Percentiles rank a stretch among this genome's conserved stretches.
These are phyloP conservation scores for Wickerhamomyces pijperi DNA, from an alignment of 805 yeast genomes.

Conservation along the genomic window DNA sequence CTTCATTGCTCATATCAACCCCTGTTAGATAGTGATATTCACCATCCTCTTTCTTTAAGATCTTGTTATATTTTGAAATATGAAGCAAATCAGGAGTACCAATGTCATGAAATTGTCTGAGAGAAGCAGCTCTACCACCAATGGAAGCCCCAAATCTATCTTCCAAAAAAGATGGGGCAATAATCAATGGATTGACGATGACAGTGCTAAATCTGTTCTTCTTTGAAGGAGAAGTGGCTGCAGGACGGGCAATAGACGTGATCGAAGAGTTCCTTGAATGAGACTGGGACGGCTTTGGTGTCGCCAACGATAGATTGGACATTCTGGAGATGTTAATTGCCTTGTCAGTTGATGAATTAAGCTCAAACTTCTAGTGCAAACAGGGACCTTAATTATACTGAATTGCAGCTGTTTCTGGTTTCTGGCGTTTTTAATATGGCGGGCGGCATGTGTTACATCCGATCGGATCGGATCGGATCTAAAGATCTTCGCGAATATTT, in stretches of 20 bases:
- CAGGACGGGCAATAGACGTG: neutral
- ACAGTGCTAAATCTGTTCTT: neutral
- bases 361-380: no score
- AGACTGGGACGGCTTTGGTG: neutral
- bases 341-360: no score
- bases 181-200: neutral
- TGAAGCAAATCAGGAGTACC: constrained; percentile 73
- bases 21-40: constrained; percentile 39
- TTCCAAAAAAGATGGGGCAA: constrained; percentile 27
- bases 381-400: no score
- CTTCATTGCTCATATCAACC: constrained; percentile 31
- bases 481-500: no score
- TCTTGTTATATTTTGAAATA: constrained; percentile 22
- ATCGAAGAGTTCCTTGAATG: no score
- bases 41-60: constrained; percentile 32
- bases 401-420: no score
- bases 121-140: constrained; percentile 31
- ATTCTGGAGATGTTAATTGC: no score
- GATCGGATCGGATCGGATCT: no score
- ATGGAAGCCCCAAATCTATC: constrained; percentile 40
- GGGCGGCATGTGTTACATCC: no score
- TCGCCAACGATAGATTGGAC: neutral
- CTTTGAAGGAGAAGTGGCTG: neutral
- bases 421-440: no score
- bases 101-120: constrained; percentile 33